Conservation (phyloP, 2,329 filamentous ascomycete species). For the Cytospora schulzeri region DNA sequence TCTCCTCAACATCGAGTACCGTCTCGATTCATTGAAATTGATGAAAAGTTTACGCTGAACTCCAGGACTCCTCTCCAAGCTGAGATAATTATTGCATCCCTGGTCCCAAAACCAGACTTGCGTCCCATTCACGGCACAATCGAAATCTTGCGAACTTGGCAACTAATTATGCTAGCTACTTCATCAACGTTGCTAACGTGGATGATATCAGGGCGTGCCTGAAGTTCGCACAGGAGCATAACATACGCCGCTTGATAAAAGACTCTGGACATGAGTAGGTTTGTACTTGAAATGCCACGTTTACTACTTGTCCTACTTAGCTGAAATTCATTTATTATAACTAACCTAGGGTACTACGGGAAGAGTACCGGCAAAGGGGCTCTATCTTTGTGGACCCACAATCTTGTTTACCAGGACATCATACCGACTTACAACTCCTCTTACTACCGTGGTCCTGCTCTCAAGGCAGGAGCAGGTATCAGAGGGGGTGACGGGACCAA, state of each 20-base stretch:
- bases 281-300: too few species aligned
- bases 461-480: slow-evolving; percentile 58
- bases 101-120: slow-evolving; percentile 25
- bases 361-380: slow-evolving; percentile 29
- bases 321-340: neutral
- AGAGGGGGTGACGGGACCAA: slow-evolving; percentile 54
- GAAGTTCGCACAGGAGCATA: neutral
- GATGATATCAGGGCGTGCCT: neutral
- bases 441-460: slow-evolving; percentile 48
- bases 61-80: too few species aligned
- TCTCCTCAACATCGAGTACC: too few species aligned
- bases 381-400: slow-evolving; percentile 54
- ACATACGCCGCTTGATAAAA: slow-evolving; percentile 2
- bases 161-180: slow-evolving; percentile 14
- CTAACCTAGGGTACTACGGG: slow-evolving; percentile 28
- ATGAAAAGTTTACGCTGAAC: too few species aligned
- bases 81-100: too few species aligned
- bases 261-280: neutral
- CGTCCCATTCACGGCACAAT: slow-evolving; percentile 22
- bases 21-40: too few species aligned
- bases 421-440: neutral
- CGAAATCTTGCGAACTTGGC: slow-evolving; percentile 21
- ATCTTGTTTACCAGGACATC: slow-evolving; percentile 36
- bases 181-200: neutral
- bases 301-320: neutral